Evolutionary conservation across 1,139 yeast genomes (phyloP).

Genomic region (Yamadazyma spencermartinsiae): DNA sequence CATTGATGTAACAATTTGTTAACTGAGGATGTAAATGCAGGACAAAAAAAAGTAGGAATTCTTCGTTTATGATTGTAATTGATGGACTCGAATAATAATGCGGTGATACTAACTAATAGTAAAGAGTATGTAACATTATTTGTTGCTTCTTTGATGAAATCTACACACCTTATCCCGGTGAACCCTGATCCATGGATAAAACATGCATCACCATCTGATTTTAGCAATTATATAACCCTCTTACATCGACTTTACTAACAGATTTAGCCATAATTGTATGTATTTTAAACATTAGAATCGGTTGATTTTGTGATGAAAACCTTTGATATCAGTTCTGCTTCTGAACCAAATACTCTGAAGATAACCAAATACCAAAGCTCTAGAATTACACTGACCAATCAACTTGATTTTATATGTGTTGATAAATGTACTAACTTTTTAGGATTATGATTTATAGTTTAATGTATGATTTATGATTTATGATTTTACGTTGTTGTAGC

Average conservation of each 20-base stretch:
- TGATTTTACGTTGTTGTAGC: too few relatives aligned
- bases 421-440: constrained; percentile 4
- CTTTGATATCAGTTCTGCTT: constrained; percentile 80
- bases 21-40: constrained; percentile 69
- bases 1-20: constrained; percentile 16
- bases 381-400: constrained; percentile 11
- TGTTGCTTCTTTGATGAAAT: constrained; percentile 35
- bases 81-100: not conserved
- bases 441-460: constrained; percentile 1
- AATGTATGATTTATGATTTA: too few relatives aligned
- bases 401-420: constrained; percentile 1
- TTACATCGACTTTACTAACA: constrained; percentile 13
- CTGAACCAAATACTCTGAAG: constrained; percentile 75
- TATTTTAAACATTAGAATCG: too few relatives aligned
- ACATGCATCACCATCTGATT: constrained; percentile 95
- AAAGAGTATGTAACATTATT: constrained; percentile 13
- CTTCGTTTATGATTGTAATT: constrained; percentile 57
- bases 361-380: constrained; percentile 52
- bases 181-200: constrained; percentile 64
- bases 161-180: constrained; percentile 58
- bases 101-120: constrained; percentile 14
- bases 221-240: constrained; percentile 10
- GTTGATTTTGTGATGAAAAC: constrained; percentile 58
- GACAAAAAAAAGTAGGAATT: constrained; percentile 59
- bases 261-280: constrained; percentile 8